Conservation (phyloP, 768 basidiomycete species). For the Tylopilus sp. region DNA sequence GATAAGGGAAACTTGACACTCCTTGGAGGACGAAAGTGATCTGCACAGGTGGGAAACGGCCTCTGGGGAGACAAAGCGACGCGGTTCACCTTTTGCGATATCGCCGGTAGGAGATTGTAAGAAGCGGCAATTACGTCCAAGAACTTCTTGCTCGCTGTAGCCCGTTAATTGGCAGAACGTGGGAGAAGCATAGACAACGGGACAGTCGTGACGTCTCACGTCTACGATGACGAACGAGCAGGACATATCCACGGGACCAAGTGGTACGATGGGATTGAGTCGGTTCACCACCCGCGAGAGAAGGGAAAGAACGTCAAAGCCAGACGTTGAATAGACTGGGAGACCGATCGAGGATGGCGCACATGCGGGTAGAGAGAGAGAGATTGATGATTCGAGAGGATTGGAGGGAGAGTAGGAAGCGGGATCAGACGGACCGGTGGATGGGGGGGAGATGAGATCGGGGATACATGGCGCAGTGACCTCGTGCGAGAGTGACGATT, state of each 20-base stretch:
- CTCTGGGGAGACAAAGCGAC: constrained; percentile 60
- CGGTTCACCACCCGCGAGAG: constrained; percentile 75
- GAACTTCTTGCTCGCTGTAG: constrained; percentile 68
- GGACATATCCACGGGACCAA: constrained; percentile 91
- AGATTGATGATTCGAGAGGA: background rate
- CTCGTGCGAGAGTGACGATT: constrained; percentile 3
- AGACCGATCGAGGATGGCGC: constrained; percentile 35
- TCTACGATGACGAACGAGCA: constrained; percentile 94
- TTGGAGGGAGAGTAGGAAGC: constrained; percentile 4
- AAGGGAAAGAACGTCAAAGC: constrained; percentile 85
- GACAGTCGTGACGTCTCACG: constrained; percentile 71
- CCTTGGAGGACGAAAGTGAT: constrained; percentile 67
- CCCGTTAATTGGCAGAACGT: constrained; percentile 77
- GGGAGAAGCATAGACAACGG: constrained; percentile 90
- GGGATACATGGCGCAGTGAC: constrained; percentile 5
- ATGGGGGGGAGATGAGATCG: background rate
- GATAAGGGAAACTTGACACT: constrained; percentile 83
- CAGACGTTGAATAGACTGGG: constrained; percentile 84
- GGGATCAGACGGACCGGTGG: constrained; percentile 4
- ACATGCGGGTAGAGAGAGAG: constrained; percentile 8
- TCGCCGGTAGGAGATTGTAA: constrained; percentile 73
- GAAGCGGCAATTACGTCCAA: constrained; percentile 91
- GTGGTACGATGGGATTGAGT: constrained; percentile 65
- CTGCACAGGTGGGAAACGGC: constrained; percentile 68
- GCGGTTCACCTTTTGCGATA: constrained; percentile 48